These are phyloP conservation scores for Lyophyllum semitale DNA, from an alignment of 768 basidiomycete genomes.

Conservation along the genomic window DNA sequence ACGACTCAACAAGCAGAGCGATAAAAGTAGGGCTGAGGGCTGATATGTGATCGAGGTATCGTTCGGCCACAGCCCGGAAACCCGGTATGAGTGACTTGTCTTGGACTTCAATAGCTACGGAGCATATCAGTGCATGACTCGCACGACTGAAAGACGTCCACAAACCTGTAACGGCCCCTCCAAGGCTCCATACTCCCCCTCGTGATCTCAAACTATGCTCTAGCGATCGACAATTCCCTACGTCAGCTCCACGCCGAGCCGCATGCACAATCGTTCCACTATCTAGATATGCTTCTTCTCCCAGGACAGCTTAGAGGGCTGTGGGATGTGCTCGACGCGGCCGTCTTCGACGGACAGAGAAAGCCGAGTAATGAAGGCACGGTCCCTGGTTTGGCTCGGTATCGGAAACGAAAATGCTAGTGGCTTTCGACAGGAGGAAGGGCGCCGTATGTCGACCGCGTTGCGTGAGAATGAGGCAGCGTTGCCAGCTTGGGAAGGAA, in stretches of 20 bases:
- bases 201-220: too few relatives aligned
- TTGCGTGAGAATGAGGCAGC: background rate
- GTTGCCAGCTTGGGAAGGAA: background rate
- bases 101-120: too few relatives aligned
- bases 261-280: conserved; percentile 76
- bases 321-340: conserved; percentile 65
- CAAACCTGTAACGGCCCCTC: too few relatives aligned
- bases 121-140: too few relatives aligned
- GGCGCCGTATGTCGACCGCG: background rate
- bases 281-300: conserved; percentile 68
- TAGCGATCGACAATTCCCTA: conserved; percentile 72
- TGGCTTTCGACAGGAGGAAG: background rate
- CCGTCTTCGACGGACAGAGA: conserved; percentile 71
- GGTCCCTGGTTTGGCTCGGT: conserved; percentile 24
- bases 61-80: too few relatives aligned
- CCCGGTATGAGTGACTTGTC: too few relatives aligned
- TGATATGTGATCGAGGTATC: too few relatives aligned
- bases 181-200: too few relatives aligned
- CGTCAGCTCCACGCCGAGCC: conserved; percentile 72
- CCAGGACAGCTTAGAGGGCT: conserved; percentile 68
- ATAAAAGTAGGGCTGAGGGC: too few relatives aligned
- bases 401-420: background rate
- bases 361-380: conserved; percentile 84
- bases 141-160: too few relatives aligned
- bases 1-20: too few relatives aligned